phyloP scores from a whole-genome alignment of 345 rosid genomes.

The Citrus maxima region DNA sequence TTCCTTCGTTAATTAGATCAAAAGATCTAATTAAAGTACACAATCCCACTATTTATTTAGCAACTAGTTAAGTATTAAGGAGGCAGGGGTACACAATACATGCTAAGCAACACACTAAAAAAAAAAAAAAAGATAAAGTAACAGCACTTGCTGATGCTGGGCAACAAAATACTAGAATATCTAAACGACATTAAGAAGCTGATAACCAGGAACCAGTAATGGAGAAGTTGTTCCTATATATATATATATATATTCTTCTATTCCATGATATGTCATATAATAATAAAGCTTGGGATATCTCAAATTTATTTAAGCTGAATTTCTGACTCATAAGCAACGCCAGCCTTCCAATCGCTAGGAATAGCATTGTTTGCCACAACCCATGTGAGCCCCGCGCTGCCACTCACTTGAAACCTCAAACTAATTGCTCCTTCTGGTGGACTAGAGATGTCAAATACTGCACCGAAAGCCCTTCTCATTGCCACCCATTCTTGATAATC shows the following conservation, averaged over 20 bases:
- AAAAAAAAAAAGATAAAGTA: too few species aligned
- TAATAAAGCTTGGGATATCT: neutral
- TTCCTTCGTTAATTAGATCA: neutral
- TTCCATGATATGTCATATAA: too few species aligned
- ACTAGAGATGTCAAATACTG: slow-evolving; percentile 56
- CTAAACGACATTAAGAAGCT: too few species aligned
- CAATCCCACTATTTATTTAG: too few species aligned
- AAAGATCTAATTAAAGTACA: too few species aligned
- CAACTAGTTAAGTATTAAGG: too few species aligned
- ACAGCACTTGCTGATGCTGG: too few species aligned
- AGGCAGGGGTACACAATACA: too few species aligned
- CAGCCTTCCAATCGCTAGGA: slow-evolving; percentile 65
- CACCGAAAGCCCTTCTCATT: slow-evolving; percentile 77
- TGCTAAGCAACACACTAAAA: too few species aligned
- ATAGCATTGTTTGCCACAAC: slow-evolving; percentile 45
- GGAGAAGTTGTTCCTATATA: neutral
- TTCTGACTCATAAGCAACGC: slow-evolving; percentile 53
- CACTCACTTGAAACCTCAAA: slow-evolving; percentile 53
- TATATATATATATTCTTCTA: neutral
- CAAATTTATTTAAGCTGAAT: slow-evolving; percentile 44
- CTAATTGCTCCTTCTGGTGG: slow-evolving; percentile 54
- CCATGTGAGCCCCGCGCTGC: slow-evolving; percentile 50
- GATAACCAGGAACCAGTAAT: neutral
- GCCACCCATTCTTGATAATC: slow-evolving; percentile 55
- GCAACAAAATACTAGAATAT: too few species aligned